Percentiles rank a stretch among this genome's conserved stretches.
Conservation (phyloP, 176 grass and related monocot species). For the Triticum urartu region DNA sequence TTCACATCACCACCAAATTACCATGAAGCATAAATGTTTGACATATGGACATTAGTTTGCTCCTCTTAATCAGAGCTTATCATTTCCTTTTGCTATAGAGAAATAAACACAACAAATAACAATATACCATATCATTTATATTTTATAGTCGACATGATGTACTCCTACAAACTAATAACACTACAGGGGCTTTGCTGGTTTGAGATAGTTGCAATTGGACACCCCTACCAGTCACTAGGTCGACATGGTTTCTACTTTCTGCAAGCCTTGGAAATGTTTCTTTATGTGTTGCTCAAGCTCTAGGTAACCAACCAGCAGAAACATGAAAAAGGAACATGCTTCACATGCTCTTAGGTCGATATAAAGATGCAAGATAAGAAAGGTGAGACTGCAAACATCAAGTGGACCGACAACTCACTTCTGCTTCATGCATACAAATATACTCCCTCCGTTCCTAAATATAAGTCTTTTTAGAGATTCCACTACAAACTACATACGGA, state of each 20-base stretch:
- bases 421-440: background rate
- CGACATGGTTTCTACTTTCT: background rate
- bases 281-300: background rate
- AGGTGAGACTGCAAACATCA: background rate
- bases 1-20: slow-evolving; percentile 16
- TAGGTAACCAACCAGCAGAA: background rate
- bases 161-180: background rate
- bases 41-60: slow-evolving; percentile 10
- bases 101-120: slow-evolving; percentile 13
- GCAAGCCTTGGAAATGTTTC: background rate
- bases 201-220: background rate
- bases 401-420: background rate
- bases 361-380: background rate
- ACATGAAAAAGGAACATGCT: background rate
- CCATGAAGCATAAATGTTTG: background rate
- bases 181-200: background rate
- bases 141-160: background rate
- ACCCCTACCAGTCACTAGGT: background rate
- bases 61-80: background rate
- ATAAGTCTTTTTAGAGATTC: no score
- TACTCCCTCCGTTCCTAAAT: no score
- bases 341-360: background rate
- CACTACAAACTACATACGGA: no score
- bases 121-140: background rate
- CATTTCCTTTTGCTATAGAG: background rate